A percentile compares a stretch with the other conserved stretches of the same genome.
phyloP scores from a whole-genome alignment of 2,329 filamentous ascomycete species.

The Epichloe hybrida region DNA sequence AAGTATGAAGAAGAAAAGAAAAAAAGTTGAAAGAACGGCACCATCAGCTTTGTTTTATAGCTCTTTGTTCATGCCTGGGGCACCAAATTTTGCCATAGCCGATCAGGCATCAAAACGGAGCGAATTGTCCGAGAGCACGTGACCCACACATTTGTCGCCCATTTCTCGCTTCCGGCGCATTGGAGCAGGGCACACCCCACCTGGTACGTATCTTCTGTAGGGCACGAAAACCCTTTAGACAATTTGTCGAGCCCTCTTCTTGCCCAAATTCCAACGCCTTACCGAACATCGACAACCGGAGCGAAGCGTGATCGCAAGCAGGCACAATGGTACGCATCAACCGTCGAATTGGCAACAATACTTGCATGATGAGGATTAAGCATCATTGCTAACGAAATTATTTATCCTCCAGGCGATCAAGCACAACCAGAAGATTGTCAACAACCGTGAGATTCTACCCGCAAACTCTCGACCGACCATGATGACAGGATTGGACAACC shows the following conservation, averaged over 20 bases:
- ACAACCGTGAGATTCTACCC: conserved; percentile 60
- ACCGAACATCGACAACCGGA: conserved; percentile 28
- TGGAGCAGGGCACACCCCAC: conserved; percentile 16
- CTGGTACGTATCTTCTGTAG: conserved; percentile 23
- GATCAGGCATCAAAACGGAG: conserved; percentile 6
- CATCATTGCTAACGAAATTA: conserved; percentile 20
- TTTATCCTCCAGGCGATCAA: conserved; percentile 65
- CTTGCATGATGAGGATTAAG: conserved; percentile 8
- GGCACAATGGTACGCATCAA: conserved; percentile 36
- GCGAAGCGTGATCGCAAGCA: conserved; percentile 38
- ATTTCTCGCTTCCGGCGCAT: conserved; percentile 6
- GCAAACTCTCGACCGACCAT: conserved; percentile 12
- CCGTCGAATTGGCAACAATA: conserved; percentile 10
- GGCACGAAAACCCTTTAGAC: conserved; percentile 29
- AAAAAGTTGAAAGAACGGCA: not conserved
- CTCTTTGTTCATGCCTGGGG: conserved; percentile 12
- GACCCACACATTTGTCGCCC: conserved; percentile 8
- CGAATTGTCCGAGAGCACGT: conserved; percentile 14
- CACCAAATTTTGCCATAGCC: conserved; percentile 1
- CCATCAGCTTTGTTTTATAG: conserved; percentile 19
- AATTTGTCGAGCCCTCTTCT: conserved; percentile 25
- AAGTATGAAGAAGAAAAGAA: conserved; percentile 37
- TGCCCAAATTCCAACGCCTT: conserved; percentile 25
- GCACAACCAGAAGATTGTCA: conserved; percentile 97
- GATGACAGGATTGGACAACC: conserved; percentile 10